phyloP scores from a whole-genome alignment of 106 monocot species.

The Narthecium ossifragum region DNA sequence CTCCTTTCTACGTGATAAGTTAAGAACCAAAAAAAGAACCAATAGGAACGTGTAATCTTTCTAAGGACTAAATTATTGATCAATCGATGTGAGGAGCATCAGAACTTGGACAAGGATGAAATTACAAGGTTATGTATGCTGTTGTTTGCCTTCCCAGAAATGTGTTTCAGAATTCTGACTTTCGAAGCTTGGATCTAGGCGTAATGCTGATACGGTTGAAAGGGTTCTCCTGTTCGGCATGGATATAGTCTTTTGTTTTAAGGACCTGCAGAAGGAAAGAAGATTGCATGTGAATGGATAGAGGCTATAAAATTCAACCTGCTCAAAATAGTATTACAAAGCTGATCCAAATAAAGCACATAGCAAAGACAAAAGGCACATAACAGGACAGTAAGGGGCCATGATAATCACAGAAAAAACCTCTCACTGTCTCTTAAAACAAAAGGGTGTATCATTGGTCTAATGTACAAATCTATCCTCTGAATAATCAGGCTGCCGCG shows the following conservation, averaged over 20 bases:
- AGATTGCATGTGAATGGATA: too few relatives aligned
- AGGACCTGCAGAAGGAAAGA: conserved; percentile 56
- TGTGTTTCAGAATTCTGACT: conserved; percentile 67
- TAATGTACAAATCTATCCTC: too few relatives aligned
- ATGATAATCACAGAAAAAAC: too few relatives aligned
- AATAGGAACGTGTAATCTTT: neutral
- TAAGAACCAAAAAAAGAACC: conserved; percentile 2
- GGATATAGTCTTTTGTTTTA: conserved; percentile 81
- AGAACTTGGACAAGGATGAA: neutral
- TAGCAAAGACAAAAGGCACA: too few relatives aligned
- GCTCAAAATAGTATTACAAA: too few relatives aligned
- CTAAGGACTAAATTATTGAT: neutral
- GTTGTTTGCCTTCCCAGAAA: neutral
- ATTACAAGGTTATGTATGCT: conserved; percentile 5
- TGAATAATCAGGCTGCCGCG: too few relatives aligned
- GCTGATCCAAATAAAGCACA: too few relatives aligned
- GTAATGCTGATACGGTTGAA: conserved; percentile 58
- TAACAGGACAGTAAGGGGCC: too few relatives aligned
- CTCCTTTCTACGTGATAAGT: too few relatives aligned
- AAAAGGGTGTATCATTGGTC: too few relatives aligned
- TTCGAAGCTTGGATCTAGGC: conserved; percentile 70
- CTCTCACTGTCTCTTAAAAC: too few relatives aligned
- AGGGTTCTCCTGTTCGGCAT: conserved; percentile 71
- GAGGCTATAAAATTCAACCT: too few relatives aligned
- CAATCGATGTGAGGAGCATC: neutral